A percentile compares a stretch with the other conserved stretches of the same genome.
These are phyloP conservation scores for Aspergillus steynii DNA, from an alignment of 495 filamentous ascomycete species.

Conservation along the genomic window DNA sequence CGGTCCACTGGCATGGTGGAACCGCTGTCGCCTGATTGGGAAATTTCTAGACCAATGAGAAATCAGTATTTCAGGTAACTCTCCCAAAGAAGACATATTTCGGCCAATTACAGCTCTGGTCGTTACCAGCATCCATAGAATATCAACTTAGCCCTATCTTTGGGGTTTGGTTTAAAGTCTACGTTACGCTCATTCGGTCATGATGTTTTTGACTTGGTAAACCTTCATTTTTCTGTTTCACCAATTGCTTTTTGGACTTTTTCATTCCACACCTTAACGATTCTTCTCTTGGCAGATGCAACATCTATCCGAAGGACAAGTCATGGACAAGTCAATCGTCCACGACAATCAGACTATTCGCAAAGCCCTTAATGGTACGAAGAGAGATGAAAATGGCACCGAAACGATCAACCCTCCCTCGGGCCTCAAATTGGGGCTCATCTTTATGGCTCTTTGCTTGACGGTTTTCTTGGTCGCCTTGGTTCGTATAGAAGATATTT, in stretches of 20 bases:
- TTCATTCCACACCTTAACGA: neutral
- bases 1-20: no score
- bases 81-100: neutral
- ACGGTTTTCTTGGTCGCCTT: conserved; percentile 63
- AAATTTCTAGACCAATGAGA: neutral
- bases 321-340: neutral
- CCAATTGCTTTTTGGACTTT: neutral
- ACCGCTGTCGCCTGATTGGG: neutral
- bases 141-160: neutral
- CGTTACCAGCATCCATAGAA: neutral
- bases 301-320: neutral
- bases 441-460: conserved; percentile 51
- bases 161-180: neutral
- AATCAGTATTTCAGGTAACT: neutral
- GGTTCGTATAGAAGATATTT: conserved; percentile 18
- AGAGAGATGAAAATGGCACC: neutral
- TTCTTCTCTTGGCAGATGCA: neutral
- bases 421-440: conserved; percentile 44
- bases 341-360: neutral
- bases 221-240: neutral
- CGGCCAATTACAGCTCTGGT: neutral
- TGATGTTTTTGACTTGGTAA: neutral
- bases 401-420: conserved; percentile 37
- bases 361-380: neutral
- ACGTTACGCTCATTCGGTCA: neutral